Percentiles rank a stretch among this genome's conserved stretches.
phyloP scores from a whole-genome alignment of 2,329 filamentous ascomycete species.

The Arachnopeziza araneosa region DNA sequence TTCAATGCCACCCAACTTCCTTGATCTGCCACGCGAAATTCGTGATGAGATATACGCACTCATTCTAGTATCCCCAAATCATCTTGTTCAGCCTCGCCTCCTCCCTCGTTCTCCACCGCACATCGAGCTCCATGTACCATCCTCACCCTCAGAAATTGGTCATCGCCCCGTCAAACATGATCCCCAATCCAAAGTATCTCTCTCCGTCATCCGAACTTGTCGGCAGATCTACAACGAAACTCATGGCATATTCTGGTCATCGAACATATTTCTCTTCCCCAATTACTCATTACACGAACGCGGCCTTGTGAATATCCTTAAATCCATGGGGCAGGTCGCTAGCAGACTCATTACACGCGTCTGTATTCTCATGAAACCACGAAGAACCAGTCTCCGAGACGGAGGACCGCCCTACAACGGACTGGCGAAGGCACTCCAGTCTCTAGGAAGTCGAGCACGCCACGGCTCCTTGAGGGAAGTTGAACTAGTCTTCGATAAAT shows the following conservation, averaged over 20 bases:
- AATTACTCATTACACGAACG: not conserved
- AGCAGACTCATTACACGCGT: slow-evolving; percentile 6
- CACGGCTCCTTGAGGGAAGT: slow-evolving; percentile 8
- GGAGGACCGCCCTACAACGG: not conserved
- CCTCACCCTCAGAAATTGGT: not conserved
- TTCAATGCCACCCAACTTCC: slow-evolving; percentile 12
- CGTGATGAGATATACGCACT: slow-evolving; percentile 18
- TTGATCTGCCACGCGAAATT: slow-evolving; percentile 19
- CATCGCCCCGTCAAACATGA: not conserved
- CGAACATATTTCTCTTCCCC: slow-evolving; percentile 15
- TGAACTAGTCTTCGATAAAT: slow-evolving; percentile 7
- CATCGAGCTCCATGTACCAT: not conserved
- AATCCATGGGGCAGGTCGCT: slow-evolving; percentile 13
- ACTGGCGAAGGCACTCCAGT: slow-evolving; percentile 8
- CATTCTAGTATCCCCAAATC: slow-evolving; percentile 9
- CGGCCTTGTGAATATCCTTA: slow-evolving; percentile 7
- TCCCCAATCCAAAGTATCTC: slow-evolving; percentile 1
- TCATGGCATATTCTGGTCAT: slow-evolving; percentile 13
- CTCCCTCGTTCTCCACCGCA: not conserved
- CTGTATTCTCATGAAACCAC: slow-evolving; percentile 3
- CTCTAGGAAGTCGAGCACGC: slow-evolving; percentile 9
- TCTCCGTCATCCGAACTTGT: slow-evolving; percentile 17
- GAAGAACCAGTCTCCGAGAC: not conserved
- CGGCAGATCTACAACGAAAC: slow-evolving; percentile 22
- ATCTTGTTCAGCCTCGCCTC: slow-evolving; percentile 2